Conservation (phyloP, 306 rosid species). For the Gillenia trifoliata region DNA sequence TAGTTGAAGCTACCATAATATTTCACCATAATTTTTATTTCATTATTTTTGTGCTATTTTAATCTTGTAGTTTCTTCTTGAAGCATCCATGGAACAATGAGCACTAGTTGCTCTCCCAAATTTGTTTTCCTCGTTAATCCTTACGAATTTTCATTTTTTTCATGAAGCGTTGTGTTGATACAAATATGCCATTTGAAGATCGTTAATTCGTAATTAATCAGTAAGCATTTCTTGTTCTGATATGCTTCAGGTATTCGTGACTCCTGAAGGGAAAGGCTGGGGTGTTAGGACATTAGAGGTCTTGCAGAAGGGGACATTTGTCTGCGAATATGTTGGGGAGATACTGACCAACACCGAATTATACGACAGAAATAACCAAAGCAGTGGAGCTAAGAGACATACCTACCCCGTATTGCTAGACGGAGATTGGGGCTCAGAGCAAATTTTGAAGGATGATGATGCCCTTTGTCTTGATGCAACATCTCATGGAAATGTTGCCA, state of each 20-base stretch:
- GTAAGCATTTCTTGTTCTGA: neutral
- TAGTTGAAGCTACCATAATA: neutral
- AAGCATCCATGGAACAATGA: neutral
- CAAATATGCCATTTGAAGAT: neutral
- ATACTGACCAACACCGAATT: conserved; percentile 77
- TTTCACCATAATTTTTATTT: neutral
- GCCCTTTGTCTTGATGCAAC: conserved; percentile 95
- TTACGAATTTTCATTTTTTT: too few relatives aligned
- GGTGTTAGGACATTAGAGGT: conserved; percentile 70
- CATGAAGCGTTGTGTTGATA: neutral
- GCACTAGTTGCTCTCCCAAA: neutral
- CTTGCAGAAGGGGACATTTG: conserved; percentile 71
- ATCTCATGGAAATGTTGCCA: conserved; percentile 76
- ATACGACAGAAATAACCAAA: conserved; percentile 47
- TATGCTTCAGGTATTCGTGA: conserved; percentile 59
- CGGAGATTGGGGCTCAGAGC: conserved; percentile 94
- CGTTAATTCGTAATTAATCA: neutral
- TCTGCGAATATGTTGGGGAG: conserved; percentile 89
- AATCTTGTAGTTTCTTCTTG: neutral
- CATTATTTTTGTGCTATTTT: neutral
- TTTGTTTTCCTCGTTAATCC: too few relatives aligned
- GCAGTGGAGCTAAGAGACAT: conserved; percentile 50
- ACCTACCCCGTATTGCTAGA: conserved; percentile 90
- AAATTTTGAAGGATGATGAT: conserved; percentile 64
- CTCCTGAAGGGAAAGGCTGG: conserved; percentile 82